Evolutionary conservation across 345 rosid genomes (phyloP).

Genomic region (Lepidium sativum): DNA sequence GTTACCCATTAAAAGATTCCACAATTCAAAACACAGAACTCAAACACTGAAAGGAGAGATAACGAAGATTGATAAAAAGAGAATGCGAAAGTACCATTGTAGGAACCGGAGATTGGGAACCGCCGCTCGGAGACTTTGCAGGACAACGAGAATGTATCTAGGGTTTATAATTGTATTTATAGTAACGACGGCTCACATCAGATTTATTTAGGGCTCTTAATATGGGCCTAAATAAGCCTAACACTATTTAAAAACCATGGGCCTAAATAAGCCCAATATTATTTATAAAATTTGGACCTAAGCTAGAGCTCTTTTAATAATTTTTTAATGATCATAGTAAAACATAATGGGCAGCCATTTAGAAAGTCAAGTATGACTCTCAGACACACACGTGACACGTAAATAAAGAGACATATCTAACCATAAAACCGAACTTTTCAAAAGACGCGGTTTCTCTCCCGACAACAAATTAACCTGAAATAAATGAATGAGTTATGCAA

Average conservation of each 20-base stretch:
- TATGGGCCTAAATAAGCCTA: constrained; percentile 3
- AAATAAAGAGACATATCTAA: constrained; percentile 2
- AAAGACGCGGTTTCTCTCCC: constrained; percentile 47
- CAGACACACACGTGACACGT: neutral
- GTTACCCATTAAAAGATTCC: too few relatives aligned
- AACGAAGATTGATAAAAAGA: too few relatives aligned
- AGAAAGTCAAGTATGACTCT: neutral
- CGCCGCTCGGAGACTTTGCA: too few relatives aligned
- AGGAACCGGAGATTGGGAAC: too few relatives aligned
- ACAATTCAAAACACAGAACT: neutral
- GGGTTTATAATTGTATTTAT: too few relatives aligned
- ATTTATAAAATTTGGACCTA: neutral
- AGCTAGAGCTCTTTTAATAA: too few relatives aligned
- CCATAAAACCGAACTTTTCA: constrained; percentile 29
- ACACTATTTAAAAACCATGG: neutral
- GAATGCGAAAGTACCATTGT: too few relatives aligned
- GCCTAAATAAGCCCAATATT: neutral
- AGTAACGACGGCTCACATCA: too few relatives aligned
- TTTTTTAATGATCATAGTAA: too few relatives aligned
- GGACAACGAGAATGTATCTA: too few relatives aligned
- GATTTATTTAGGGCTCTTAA: too few relatives aligned
- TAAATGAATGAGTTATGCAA: neutral
- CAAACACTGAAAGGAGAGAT: too few relatives aligned
- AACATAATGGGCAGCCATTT: constrained; percentile 18
- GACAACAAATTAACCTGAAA: constrained; percentile 12